These are phyloP conservation scores for Aureobasidium sp. DNA, from an alignment of 2,329 filamentous ascomycete genomes.

Conservation along the genomic window DNA sequence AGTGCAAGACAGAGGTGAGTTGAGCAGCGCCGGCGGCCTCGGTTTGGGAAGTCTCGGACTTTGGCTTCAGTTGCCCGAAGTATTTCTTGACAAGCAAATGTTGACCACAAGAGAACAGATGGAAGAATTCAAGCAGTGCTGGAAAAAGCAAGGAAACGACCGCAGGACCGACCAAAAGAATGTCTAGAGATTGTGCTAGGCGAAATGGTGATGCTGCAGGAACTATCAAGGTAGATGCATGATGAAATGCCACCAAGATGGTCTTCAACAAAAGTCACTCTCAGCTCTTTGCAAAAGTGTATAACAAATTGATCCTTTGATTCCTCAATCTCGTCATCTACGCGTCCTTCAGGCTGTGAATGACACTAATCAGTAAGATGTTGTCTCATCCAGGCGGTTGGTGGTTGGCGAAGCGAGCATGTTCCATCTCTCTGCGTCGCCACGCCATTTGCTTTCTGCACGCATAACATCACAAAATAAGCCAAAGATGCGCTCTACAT, in stretches of 20 bases:
- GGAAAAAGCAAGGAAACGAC: slow-evolving; percentile 85
- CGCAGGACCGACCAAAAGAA: slow-evolving; percentile 73
- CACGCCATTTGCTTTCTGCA: slow-evolving; percentile 1
- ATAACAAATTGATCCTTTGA: background rate
- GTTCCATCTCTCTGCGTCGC: slow-evolving; percentile 1
- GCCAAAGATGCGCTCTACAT: slow-evolving; percentile 4
- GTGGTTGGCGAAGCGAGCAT: background rate
- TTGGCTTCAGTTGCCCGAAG: background rate
- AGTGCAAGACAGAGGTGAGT: slow-evolving; percentile 79
- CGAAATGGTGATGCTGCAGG: background rate
- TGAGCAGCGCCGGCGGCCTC: background rate
- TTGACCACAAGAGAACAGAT: slow-evolving; percentile 52
- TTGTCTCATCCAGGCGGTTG: background rate
- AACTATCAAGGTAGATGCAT: no score
- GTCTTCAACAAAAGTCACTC: background rate
- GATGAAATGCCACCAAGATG: background rate
- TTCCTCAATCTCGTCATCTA: background rate
- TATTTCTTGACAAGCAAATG: background rate
- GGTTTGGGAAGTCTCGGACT: slow-evolving; percentile 3
- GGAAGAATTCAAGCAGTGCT: slow-evolving; percentile 81
- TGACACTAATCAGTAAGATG: no score
- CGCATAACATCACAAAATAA: background rate
- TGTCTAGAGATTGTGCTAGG: no score
- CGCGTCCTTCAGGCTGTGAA: no score
- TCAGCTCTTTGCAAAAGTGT: background rate